Evolutionary conservation across 2,329 filamentous ascomycete genomes (phyloP).

Genomic region (Scopulariopsis brevicaulis): DNA sequence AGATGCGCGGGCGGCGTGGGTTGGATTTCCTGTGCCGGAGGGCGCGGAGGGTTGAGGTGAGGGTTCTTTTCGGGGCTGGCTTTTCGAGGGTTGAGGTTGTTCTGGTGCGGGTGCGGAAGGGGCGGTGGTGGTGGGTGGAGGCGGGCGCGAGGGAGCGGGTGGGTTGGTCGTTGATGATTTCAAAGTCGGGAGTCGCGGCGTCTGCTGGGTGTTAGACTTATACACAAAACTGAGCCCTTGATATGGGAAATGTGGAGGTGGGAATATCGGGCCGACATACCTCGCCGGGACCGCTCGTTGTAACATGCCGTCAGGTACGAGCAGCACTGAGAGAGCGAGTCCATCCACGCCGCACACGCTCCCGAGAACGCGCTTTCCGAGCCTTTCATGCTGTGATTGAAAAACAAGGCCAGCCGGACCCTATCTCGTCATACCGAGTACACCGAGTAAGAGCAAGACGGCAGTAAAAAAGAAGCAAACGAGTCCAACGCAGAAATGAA

Average conservation of each 20-base stretch:
- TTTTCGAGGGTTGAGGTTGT: neutral
- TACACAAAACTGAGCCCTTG: neutral
- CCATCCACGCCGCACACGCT: neutral
- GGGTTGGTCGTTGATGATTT: neutral
- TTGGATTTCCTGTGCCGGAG: neutral
- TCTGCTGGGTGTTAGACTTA: neutral
- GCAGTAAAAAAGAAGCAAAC: neutral
- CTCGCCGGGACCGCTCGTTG: neutral
- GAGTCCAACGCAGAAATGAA: neutral
- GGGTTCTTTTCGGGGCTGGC: neutral
- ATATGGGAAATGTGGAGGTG: neutral
- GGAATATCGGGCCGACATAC: neutral
- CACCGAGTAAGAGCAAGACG: no score
- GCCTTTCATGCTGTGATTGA: slow-evolving; percentile 3
- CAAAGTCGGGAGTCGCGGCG: neutral
- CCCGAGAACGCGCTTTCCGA: slow-evolving; percentile 1
- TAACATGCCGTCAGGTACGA: slow-evolving; percentile 4
- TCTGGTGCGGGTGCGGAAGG: neutral
- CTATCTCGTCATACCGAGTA: slow-evolving; percentile 2
- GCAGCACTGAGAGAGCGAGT: slow-evolving; percentile 1
- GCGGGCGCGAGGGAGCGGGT: neutral
- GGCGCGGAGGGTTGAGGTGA: slow-evolving; percentile 1
- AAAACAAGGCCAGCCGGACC: neutral
- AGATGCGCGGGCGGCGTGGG: slow-evolving; percentile 37
- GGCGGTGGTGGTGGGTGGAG: neutral